Evolutionary conservation across 2,329 filamentous ascomycete genomes (phyloP).

Genomic region (Trichoderma asperellum): DNA sequence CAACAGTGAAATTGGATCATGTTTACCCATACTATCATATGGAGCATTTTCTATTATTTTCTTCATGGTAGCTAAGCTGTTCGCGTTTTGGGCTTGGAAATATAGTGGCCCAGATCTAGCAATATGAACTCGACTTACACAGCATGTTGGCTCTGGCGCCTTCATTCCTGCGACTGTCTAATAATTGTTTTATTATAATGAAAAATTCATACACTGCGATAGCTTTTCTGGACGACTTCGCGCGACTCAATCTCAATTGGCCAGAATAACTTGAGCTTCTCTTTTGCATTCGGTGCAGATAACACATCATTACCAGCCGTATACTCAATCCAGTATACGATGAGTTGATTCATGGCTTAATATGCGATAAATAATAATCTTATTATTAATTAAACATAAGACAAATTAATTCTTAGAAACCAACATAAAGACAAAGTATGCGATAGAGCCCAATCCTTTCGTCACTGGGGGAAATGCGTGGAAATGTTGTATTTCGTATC

Average conservation of each 20-base stretch:
- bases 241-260: not conserved
- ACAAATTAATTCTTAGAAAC: not conserved
- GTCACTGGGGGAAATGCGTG: not conserved
- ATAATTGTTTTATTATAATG: not conserved
- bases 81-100: not conserved
- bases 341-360: not conserved
- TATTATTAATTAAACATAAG: not conserved
- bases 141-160: not conserved
- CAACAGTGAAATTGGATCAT: not conserved
- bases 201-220: not conserved
- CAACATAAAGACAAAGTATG: not conserved
- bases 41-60: not conserved
- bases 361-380: not conserved
- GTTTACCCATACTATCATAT: not conserved
- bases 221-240: not conserved
- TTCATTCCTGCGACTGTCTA: not conserved
- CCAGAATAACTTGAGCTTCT: not conserved
- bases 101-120: too few species aligned
- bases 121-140: not conserved
- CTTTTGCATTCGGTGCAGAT: not conserved
- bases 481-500: not conserved
- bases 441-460: not conserved
- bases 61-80: not conserved
- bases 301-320: not conserved
- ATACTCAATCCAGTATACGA: not conserved